phyloP scores from a whole-genome alignment of 768 basidiomycete species.

The Boletus patriciae region DNA sequence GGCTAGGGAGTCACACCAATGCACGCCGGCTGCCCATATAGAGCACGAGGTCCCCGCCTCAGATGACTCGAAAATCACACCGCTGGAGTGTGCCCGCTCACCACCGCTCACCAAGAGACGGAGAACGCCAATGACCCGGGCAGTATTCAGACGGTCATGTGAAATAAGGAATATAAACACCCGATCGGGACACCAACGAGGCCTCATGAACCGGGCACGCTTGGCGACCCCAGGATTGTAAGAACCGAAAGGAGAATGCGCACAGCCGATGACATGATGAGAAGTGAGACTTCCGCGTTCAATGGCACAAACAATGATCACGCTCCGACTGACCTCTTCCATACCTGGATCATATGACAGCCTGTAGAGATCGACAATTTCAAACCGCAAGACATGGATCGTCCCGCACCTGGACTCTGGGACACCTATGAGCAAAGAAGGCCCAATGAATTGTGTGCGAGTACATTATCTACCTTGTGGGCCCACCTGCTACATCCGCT shows the following conservation, averaged over 20 bases:
- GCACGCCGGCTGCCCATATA: background rate
- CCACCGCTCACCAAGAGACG: background rate
- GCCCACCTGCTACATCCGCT: slow-evolving; percentile 14
- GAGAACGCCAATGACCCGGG: background rate
- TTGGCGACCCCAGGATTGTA: slow-evolving; percentile 12
- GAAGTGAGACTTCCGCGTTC: background rate
- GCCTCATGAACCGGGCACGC: slow-evolving; percentile 21
- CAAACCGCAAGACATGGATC: slow-evolving; percentile 13
- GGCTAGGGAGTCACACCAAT: background rate
- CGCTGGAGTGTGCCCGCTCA: background rate
- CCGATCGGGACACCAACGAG: slow-evolving; percentile 7
- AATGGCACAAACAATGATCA: slow-evolving; percentile 1
- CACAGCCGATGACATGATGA: slow-evolving; percentile 26
- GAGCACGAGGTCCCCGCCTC: slow-evolving; percentile 3
- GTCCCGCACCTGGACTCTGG: slow-evolving; percentile 6
- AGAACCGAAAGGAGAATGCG: slow-evolving; percentile 23
- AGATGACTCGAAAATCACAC: slow-evolving; percentile 5
- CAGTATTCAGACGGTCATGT: slow-evolving; percentile 2
- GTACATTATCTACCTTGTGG: slow-evolving; percentile 2
- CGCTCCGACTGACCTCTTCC: slow-evolving; percentile 7
- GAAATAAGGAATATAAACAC: background rate
- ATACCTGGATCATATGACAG: slow-evolving; percentile 7
- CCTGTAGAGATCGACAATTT: slow-evolving; percentile 20
- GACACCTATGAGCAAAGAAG: background rate
- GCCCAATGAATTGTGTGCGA: slow-evolving; percentile 2